These are phyloP conservation scores for Dillenia turbinata DNA, from an alignment of 164 flowering plant genomes.

Conservation along the genomic window DNA sequence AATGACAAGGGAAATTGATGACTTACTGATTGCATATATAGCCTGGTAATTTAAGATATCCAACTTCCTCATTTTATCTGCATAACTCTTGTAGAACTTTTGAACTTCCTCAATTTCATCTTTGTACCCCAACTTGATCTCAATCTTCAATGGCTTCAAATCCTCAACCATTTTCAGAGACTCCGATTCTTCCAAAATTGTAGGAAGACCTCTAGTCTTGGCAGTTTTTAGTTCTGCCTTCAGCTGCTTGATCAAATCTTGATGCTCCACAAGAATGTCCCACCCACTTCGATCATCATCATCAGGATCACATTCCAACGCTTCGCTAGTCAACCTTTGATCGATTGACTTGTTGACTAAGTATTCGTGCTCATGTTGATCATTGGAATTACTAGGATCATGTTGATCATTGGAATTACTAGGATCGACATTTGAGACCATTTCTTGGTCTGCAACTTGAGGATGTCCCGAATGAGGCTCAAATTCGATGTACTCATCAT, in stretches of 20 bases:
- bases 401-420: not conserved
- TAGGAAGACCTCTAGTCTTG: constrained; percentile 45
- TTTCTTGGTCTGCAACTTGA: no score
- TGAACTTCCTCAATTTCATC: constrained; percentile 42
- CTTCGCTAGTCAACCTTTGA: no score
- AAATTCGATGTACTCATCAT: constrained; percentile 33
- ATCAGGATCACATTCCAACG: constrained; percentile 12
- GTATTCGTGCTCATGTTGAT: not conserved
- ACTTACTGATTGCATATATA: constrained; percentile 53
- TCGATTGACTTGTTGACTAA: not conserved
- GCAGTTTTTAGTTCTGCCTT: constrained; percentile 37
- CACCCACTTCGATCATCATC: constrained; percentile 15
- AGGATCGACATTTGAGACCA: no score
- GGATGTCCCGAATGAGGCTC: constrained; percentile 4
- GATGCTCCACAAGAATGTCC: constrained; percentile 31
- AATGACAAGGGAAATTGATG: not conserved
- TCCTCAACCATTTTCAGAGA: constrained; percentile 28
- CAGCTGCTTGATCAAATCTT: constrained; percentile 37
- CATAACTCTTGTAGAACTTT: constrained; percentile 46
- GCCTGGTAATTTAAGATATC: constrained; percentile 56
- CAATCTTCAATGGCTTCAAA: constrained; percentile 42
- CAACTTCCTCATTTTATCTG: constrained; percentile 50
- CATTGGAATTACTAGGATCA: not conserved
- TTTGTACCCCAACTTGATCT: constrained; percentile 35
- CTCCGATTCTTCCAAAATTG: constrained; percentile 57